Conservation (phyloP, 306 rosid genomes). For the Rubus parviflorus region DNA sequence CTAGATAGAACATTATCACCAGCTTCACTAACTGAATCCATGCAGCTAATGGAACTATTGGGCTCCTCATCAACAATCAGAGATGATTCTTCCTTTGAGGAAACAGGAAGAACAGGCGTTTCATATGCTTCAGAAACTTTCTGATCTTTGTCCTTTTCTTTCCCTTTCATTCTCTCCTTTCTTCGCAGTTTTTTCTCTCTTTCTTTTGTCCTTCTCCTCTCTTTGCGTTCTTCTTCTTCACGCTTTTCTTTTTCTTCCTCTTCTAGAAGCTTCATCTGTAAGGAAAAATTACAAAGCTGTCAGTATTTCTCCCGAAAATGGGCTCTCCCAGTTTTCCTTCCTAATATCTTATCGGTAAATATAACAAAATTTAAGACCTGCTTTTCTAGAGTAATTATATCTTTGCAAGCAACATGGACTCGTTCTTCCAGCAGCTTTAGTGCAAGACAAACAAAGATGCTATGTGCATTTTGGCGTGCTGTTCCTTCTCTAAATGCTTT, state of each 20-base stretch:
- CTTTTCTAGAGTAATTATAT: conserved; percentile 89
- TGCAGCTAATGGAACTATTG: conserved; percentile 43
- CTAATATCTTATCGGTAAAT: conserved; percentile 19
- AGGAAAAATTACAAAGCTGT: conserved; percentile 25
- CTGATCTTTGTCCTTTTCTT: conserved; percentile 75
- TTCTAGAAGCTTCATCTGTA: conserved; percentile 95
- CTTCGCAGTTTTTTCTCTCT: conserved; percentile 91
- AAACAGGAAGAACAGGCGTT: conserved; percentile 43
- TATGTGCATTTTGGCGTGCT: conserved; percentile 99
- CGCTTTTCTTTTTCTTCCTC: conserved; percentile 99
- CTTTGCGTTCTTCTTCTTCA: conserved; percentile 97
- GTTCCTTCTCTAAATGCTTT: conserved; percentile 99
- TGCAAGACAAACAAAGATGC: conserved; percentile 96
- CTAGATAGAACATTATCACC: conserved; percentile 45
- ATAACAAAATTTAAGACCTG: conserved; percentile 63
- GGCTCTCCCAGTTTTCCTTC: conserved; percentile 6
- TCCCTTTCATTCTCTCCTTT: conserved; percentile 93
- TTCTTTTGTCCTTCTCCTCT: conserved; percentile 87
- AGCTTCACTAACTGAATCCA: conserved; percentile 50
- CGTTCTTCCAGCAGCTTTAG: conserved; percentile 94
- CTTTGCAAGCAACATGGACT: conserved; percentile 97
- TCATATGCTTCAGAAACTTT: conserved; percentile 48
- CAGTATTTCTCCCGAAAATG: conserved; percentile 27
- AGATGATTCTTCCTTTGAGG: conserved; percentile 61
- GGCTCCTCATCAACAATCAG: conserved; percentile 57